phyloP scores from a whole-genome alignment of 163 green algal genomes.

The Coccomyxa subellipsoidea region DNA sequence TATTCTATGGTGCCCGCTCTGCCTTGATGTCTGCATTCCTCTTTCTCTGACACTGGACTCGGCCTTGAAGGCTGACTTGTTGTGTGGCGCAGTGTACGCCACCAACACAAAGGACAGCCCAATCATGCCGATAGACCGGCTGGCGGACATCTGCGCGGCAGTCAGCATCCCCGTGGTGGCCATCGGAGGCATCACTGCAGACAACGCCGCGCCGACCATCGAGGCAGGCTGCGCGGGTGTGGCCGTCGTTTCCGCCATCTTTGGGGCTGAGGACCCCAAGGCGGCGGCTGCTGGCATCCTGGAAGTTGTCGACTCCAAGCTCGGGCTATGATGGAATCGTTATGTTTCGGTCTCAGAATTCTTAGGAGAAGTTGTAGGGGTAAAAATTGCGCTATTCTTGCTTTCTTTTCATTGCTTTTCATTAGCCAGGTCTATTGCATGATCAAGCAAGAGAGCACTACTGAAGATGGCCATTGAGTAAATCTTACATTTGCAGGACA shows the following conservation, averaged over 20 bases:
- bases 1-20: no score
- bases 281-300: not conserved
- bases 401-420: no score
- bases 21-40: no score
- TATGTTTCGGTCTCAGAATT: no score
- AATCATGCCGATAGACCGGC: constrained; percentile 74
- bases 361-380: no score
- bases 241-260: constrained; percentile 82
- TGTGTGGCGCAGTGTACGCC: constrained; percentile 45
- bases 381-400: no score
- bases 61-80: no score
- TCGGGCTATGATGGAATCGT: not conserved
- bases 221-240: constrained; percentile 59
- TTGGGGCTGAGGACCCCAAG: constrained; percentile 33
- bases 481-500: no score
- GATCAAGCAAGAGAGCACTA: no score
- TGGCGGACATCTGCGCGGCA: constrained; percentile 58
- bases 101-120: constrained; percentile 83
- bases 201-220: constrained; percentile 56
- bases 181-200: constrained; percentile 82
- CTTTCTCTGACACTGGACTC: no score
- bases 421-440: no score
- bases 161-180: constrained; percentile 81
- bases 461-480: no score
- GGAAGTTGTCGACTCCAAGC: not conserved